Evolutionary conservation across 495 filamentous ascomycete species (phyloP).

Genomic region (Neurospora sp.): DNA sequence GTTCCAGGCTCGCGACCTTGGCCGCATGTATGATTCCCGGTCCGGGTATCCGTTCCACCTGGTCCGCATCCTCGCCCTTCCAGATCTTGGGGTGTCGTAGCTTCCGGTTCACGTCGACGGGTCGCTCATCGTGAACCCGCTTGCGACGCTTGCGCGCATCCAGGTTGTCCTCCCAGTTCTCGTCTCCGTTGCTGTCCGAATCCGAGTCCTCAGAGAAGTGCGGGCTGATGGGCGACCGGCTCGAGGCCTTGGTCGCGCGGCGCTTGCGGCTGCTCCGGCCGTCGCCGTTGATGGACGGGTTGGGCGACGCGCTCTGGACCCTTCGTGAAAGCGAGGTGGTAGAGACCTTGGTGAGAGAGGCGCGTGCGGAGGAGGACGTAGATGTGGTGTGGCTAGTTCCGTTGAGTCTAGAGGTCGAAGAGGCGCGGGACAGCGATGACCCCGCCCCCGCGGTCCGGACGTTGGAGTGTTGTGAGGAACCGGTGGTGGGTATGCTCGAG

Average conservation of each 20-base stretch:
- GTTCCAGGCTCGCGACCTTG: slow-evolving; percentile 48
- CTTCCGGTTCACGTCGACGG: slow-evolving; percentile 44
- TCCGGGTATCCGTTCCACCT: slow-evolving; percentile 13
- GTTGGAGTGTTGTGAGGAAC: not conserved
- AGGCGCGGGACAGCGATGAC: not conserved
- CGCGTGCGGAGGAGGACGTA: slow-evolving; percentile 4
- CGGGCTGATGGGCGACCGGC: slow-evolving; percentile 18
- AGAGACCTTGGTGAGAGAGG: not conserved
- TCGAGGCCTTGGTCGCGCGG: not conserved
- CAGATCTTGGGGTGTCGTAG: slow-evolving; percentile 49
- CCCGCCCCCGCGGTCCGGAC: not conserved
- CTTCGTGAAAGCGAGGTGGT: slow-evolving; percentile 1
- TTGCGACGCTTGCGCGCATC: slow-evolving; percentile 26
- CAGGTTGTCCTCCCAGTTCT: slow-evolving; percentile 23
- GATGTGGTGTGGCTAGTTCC: not conserved
- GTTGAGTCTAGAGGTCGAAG: not conserved
- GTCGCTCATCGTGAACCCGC: slow-evolving; percentile 10
- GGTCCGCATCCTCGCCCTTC: slow-evolving; percentile 40
- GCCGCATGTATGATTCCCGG: slow-evolving; percentile 50
- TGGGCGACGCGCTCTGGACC: slow-evolving; percentile 5
- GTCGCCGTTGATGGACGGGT: not conserved
- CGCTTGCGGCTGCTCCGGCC: not conserved
- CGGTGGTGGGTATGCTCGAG: not conserved
- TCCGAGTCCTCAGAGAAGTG: slow-evolving; percentile 24
- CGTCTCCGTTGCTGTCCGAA: slow-evolving; percentile 20